A percentile compares a stretch with the other conserved stretches of the same genome.
phyloP scores from a whole-genome alignment of 306 rosid genomes.

The Lathyrus oleraceus region DNA sequence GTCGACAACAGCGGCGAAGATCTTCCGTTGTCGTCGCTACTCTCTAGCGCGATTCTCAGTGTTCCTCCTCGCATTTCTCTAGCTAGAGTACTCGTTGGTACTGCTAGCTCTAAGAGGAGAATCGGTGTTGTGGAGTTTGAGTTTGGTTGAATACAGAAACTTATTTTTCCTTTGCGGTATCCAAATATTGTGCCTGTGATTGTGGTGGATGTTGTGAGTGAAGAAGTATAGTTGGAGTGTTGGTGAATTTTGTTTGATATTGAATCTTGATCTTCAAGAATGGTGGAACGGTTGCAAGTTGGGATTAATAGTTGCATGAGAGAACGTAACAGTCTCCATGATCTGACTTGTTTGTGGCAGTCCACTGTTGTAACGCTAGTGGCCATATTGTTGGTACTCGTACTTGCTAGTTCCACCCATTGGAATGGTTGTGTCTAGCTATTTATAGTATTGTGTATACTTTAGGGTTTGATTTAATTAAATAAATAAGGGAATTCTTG shows the following conservation, averaged over 20 bases:
- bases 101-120: conserved; percentile 68
- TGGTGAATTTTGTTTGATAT: conserved; percentile 12
- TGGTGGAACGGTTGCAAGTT: conserved; percentile 43
- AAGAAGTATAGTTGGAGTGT: neutral
- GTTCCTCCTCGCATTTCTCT: conserved; percentile 77
- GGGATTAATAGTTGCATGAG: conserved; percentile 69
- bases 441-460: neutral
- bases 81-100: conserved; percentile 63
- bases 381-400: neutral
- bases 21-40: neutral
- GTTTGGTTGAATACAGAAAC: conserved; percentile 57
- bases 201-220: conserved; percentile 15
- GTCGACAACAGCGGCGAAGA: conserved; percentile 49
- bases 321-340: conserved; percentile 76
- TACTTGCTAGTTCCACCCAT: neutral
- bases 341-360: conserved; percentile 83
- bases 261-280: conserved; percentile 23
- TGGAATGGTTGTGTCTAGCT: neutral
- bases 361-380: conserved; percentile 61
- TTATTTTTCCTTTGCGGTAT: conserved; percentile 58
- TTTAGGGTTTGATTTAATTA: conserved; percentile 27
- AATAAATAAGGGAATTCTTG: too few species aligned
- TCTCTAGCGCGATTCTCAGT: conserved; percentile 63
- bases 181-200: conserved; percentile 72
- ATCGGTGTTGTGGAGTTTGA: conserved; percentile 48